Base-by-base conservation (phyloP, 1,139 yeast genomes). In the Waltiozyma sp. region DNA sequence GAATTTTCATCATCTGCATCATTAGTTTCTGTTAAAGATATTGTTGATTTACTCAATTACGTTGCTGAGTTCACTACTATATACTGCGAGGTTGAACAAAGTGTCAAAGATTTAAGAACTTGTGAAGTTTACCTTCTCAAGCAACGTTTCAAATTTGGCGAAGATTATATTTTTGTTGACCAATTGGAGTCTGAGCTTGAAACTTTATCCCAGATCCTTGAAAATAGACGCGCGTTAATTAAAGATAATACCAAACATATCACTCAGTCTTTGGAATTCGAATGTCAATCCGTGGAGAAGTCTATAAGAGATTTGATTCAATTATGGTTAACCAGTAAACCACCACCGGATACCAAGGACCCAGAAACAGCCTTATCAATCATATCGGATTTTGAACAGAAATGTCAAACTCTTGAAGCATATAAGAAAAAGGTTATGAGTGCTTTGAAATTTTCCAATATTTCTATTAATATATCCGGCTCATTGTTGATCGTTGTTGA, bases 121-220 rank as follows among this genome's bases (percentile, higher is more conserved):
- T 75, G 79, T 3, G 84, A 80, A 45, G 57, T 56, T 2, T 49
- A 70, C 1, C 60, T 83, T 14, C 49, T 64, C 1, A 67, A 70
- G 34, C 65, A 69, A 35, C 63, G 82, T 38, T 71, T 64, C 51
- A 67, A 66, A 37, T 71, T 77, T 43, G 75, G 81, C 0, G 41
- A 58, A 0, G 70, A 70, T 24, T 83, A 91, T 86, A 49, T 80
- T 1, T 75, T 66, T 55, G 66, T 68, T 38, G 93, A 83, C 40
- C 93, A 84, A 51, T 51, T 86, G 2, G 80, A 75, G 24, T 69
- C 66, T 45, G 76, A 74, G 43, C 58, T 72, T 46, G 57, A 66
- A 1, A 66, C 75, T 6, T 57, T 84, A 10, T 50, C 56, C 1
- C 69, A 74, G 19, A 59, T 80, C 3, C 49, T 77, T 26, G 54